Conservation (phyloP, 805 yeast species). For the Kluyveromyces starmeri region DNA sequence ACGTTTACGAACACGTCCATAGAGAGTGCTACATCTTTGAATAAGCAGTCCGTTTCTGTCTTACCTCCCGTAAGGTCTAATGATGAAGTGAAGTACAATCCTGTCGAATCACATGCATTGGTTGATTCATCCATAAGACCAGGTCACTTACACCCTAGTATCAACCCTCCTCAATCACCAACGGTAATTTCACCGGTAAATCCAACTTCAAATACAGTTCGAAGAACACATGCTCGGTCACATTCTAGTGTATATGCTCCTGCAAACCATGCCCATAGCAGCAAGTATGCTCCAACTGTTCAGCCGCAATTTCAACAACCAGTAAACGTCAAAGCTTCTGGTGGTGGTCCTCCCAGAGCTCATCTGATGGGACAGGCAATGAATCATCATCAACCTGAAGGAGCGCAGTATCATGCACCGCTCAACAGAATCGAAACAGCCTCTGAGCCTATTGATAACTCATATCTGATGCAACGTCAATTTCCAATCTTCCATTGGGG, state of each 20-base stretch:
- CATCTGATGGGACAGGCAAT: too few species aligned
- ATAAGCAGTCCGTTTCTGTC: not conserved
- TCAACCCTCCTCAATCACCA: constrained; percentile 4
- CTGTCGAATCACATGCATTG: constrained; percentile 7
- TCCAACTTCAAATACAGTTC: constrained; percentile 11
- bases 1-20: constrained; percentile 20
- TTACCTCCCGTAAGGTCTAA: not conserved
- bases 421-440: too few species aligned
- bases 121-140: not conserved
- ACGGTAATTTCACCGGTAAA: constrained; percentile 9
- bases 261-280: constrained; percentile 19
- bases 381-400: constrained; percentile 5
- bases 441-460: too few species aligned
- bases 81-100: constrained; percentile 6
- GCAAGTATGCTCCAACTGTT: constrained; percentile 34
- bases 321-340: too few species aligned
- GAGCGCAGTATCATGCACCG: not conserved
- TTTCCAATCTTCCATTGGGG: constrained; percentile 73
- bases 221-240: constrained; percentile 23
- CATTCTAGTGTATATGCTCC: constrained; percentile 28
- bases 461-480: constrained; percentile 42
- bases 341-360: too few species aligned
- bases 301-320: constrained; percentile 21
- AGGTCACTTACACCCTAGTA: not conserved
- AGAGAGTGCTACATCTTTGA: constrained; percentile 8